Percentiles rank a stretch among this genome's conserved stretches.
Evolutionary conservation across 1,284 basidiomycete genomes (phyloP).

Genomic region (Malassezia psittaci): DNA sequence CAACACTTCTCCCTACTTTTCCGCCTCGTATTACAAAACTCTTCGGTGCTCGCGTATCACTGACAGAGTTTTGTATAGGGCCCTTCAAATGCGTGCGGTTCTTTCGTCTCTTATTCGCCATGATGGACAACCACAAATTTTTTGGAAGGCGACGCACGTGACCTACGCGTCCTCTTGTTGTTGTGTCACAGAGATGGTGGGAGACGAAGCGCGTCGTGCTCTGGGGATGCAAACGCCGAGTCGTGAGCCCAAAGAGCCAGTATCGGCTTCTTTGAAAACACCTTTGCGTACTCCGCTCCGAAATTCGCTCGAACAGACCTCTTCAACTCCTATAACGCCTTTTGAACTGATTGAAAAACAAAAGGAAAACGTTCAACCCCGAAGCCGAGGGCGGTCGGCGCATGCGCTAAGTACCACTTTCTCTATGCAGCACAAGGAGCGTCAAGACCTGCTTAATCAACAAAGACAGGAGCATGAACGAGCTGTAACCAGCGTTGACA

Average conservation of each 20-base stretch:
- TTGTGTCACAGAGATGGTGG: background rate
- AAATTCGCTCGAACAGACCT: conserved; percentile 36
- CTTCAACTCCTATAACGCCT: conserved; percentile 43
- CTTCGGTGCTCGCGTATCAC: conserved; percentile 49
- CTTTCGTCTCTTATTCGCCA: conserved; percentile 26
- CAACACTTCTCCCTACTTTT: conserved; percentile 73
- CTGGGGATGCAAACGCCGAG: conserved; percentile 3
- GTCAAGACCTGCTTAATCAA: conserved; percentile 25
- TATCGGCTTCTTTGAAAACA: conserved; percentile 29
- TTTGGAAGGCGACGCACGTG: conserved; percentile 7
- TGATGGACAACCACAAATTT: conserved; percentile 2
- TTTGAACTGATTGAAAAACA: conserved; percentile 51
- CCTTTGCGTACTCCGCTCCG: conserved; percentile 36
- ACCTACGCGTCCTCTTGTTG: conserved; percentile 15
- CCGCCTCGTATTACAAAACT: conserved; percentile 85
- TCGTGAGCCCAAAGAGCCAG: background rate
- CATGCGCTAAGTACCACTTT: conserved; percentile 51
- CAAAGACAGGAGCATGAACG: conserved; percentile 32
- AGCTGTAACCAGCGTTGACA: conserved; percentile 21
- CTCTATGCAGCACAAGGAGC: conserved; percentile 35
- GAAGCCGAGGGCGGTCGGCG: conserved; percentile 54
- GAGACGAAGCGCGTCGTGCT: conserved; percentile 3
- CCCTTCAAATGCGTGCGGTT: conserved; percentile 44
- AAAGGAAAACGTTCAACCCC: conserved; percentile 57
- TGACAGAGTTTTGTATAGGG: conserved; percentile 27